phyloP scores from a whole-genome alignment of 2,329 filamentous ascomycete species.

The Trichophaea hybrida region DNA sequence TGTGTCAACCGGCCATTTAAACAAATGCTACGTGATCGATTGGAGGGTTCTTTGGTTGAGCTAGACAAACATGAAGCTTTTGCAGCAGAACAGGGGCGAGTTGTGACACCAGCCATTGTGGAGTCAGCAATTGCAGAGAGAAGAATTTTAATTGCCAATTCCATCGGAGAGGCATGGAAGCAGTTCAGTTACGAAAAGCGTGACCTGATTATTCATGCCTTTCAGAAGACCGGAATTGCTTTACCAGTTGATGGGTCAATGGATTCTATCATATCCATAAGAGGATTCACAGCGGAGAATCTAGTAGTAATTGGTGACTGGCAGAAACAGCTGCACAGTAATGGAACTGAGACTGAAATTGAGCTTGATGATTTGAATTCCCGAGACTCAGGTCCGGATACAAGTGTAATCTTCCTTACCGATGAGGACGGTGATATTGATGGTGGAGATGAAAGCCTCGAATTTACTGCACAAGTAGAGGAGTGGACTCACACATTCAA shows the following conservation, averaged over 20 bases:
- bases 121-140: not conserved
- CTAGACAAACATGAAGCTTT: too few relatives aligned
- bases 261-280: not conserved
- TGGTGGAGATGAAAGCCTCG: not conserved
- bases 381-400: not conserved
- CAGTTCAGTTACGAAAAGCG: not conserved
- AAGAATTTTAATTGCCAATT: constrained; percentile 4
- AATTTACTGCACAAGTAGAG: not conserved
- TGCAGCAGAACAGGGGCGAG: not conserved
- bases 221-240: not conserved
- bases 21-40: not conserved
- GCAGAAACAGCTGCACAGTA: not conserved
- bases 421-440: not conserved
- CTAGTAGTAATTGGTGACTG: not conserved
- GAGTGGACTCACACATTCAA: too few relatives aligned
- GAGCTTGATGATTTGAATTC: not conserved
- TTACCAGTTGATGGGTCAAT: not conserved
- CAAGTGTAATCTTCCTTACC: not conserved
- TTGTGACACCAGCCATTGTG: not conserved
- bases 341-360: not conserved
- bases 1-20: constrained; percentile 1
- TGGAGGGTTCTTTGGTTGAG: constrained; percentile 3
- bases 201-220: not conserved
- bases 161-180: constrained; percentile 5
- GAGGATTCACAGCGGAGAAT: not conserved